Evolutionary conservation across 2,329 filamentous ascomycete genomes (phyloP), one percentile per base, ranked within the genome.

Genomic region (Chlorencoelia australis): DNA sequence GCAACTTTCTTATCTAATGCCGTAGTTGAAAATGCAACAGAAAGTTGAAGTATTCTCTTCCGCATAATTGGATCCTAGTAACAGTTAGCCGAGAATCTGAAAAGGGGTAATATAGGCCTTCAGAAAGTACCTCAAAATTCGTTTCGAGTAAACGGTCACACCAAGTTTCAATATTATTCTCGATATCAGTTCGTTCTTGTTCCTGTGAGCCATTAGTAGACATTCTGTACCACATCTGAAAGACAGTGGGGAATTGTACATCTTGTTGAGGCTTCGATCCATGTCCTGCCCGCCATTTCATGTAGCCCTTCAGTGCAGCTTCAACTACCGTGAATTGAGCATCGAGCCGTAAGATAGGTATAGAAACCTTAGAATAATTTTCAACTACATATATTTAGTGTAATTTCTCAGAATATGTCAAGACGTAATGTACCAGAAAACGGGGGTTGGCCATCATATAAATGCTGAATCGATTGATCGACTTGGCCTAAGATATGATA

Each of bases 241-340:
- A n/a, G n/a, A n/a, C n/a, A n/a, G n/a, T 24, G n/a, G 13, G 22
- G 19, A 2, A 14, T 10, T 14, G 31, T 45, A 54, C 53, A 41
- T 55, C 52, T 51, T 69, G 57, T 44, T 71, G 64, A 2, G 68
- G 66, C 29, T 69, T 63, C 40, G 63, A 61, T 16, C 68, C 69
- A 49, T 69, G 67, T 0, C 53, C 57, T 13, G 63, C 59, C 45
- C 68, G 70, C 84, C 86, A 94, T 55, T 85, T 88, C 46, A 79
- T 74, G 48, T 88, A 94, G 1, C 89, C 91, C 56, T 88, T 94
- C 19, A 96, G 64, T 1, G 85, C 82, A 17, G 87, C 81, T 55
- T 95, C 85, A 2, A 95, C 81, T 16, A 94, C 82, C 0, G 85
- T 86, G 49, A 89, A 89, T 47, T 94, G 82, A 0, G 87, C 82